A percentile compares a stretch with the other conserved stretches of the same genome.
These are phyloP conservation scores for Mycena kentingensis DNA, from an alignment of 768 basidiomycete genomes.

Conservation along the genomic window DNA sequence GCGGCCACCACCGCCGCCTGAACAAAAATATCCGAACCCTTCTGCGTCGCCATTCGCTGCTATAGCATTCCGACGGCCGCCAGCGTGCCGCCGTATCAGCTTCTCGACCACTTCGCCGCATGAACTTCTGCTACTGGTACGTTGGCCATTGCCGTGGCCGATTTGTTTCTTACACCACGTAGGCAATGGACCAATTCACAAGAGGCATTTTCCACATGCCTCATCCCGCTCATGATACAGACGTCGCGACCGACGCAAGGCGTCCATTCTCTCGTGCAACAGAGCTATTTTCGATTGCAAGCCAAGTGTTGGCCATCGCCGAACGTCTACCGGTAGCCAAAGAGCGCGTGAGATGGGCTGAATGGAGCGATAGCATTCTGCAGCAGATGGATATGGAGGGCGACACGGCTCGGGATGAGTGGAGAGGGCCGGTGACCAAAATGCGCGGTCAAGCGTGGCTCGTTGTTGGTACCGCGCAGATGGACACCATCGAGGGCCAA, in stretches of 20 bases:
- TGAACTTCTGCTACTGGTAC: conserved; percentile 56
- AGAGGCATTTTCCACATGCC: conserved; percentile 76
- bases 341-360: conserved; percentile 58
- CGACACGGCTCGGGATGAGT: conserved; percentile 44
- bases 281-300: conserved; percentile 64
- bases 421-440: conserved; percentile 46
- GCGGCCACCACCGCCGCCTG: conserved; percentile 20
- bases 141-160: too few relatives aligned
- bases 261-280: conserved; percentile 55
- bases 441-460: conserved; percentile 59
- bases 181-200: conserved; percentile 72
- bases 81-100: conserved; percentile 50
- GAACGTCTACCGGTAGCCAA: conserved; percentile 51
- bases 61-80: conserved; percentile 51
- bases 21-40: conserved; percentile 48
- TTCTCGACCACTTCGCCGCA: conserved; percentile 43
- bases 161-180: too few relatives aligned
- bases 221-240: conserved; percentile 37
- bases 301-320: conserved; percentile 59
- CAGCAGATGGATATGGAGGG: conserved; percentile 66
- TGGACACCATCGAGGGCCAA: conserved; percentile 54
- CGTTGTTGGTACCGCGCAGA: conserved; percentile 53
- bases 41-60: conserved; percentile 52
- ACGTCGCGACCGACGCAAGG: conserved; percentile 17
- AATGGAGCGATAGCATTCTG: conserved; percentile 63